Evolutionary conservation across 2,329 filamentous ascomycete species (phyloP).

Genomic region (Ophiostoma populinum): DNA sequence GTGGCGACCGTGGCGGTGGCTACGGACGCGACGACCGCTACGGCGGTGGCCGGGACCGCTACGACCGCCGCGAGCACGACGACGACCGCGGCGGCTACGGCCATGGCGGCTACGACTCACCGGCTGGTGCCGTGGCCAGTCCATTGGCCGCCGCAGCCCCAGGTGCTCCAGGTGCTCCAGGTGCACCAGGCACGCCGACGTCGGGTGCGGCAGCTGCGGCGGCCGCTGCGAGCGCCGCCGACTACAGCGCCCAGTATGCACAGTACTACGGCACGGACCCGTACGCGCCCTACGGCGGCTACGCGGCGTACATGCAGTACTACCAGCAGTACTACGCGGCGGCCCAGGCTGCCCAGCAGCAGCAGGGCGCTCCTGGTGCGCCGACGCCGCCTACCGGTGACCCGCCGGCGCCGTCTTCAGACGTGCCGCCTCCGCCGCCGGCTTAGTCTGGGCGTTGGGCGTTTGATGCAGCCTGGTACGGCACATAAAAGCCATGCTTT

Average conservation of each 20-base stretch:
- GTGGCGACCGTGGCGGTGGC: conserved; percentile 1
- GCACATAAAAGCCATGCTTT: too few species aligned
- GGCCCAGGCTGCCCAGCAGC: conserved; percentile 31
- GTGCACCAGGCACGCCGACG: conserved; percentile 1
- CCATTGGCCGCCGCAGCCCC: conserved; percentile 18
- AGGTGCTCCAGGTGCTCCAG: background rate
- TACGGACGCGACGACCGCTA: background rate
- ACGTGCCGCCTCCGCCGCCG: conserved; percentile 32
- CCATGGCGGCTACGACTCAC: background rate
- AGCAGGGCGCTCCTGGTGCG: conserved; percentile 12
- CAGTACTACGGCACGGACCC: conserved; percentile 65
- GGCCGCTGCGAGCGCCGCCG: conserved; percentile 18
- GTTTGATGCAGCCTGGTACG: too few species aligned
- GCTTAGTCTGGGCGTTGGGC: too few species aligned
- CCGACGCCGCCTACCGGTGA: too few species aligned
- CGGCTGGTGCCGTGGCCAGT: conserved; percentile 18
- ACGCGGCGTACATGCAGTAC: conserved; percentile 56
- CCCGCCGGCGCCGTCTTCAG: conserved; percentile 32
- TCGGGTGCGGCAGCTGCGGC: background rate
- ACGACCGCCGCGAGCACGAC: conserved; percentile 14
- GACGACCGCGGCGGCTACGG: conserved; percentile 1
- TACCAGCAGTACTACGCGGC: conserved; percentile 55
- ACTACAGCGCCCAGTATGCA: conserved; percentile 69
- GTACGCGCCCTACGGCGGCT: conserved; percentile 83
- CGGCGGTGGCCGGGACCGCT: conserved; percentile 14